Percentiles rank a stretch among this genome's conserved stretches.
These are phyloP conservation scores for Monascus purpureus DNA, from an alignment of 495 filamentous ascomycete species.

Conservation along the genomic window DNA sequence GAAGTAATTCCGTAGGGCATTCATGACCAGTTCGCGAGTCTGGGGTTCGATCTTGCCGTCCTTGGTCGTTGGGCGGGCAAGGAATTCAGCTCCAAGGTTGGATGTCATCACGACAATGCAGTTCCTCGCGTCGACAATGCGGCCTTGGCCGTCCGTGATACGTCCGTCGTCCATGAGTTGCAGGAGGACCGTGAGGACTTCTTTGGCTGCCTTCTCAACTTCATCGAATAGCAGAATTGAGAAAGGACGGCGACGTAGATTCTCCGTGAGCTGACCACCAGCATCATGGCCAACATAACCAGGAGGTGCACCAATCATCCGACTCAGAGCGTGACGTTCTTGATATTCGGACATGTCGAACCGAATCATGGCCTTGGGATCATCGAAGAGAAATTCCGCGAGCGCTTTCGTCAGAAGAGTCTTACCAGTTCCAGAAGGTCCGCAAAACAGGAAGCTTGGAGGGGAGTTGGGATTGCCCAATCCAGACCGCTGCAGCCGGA, in stretches of 20 bases:
- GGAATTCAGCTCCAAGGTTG: constrained; percentile 87
- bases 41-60: constrained; percentile 82
- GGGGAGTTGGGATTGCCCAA: constrained; percentile 91
- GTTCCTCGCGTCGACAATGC: constrained; percentile 87
- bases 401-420: constrained; percentile 92
- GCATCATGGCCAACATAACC: constrained; percentile 96
- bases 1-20: constrained; percentile 83
- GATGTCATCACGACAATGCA: constrained; percentile 99
- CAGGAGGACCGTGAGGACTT: constrained; percentile 87
- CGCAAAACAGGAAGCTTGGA: constrained; percentile 95
- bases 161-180: constrained; percentile 99
- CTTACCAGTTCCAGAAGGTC: constrained; percentile 95
- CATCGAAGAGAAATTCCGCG: constrained; percentile 96
- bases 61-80: constrained; percentile 58
- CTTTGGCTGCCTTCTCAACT: constrained; percentile 96
- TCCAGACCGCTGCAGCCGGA: constrained; percentile 84
- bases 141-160: constrained; percentile 94
- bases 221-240: constrained; percentile 97
- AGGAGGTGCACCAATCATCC: constrained; percentile 95
- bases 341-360: constrained; percentile 99
- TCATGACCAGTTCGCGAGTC: constrained; percentile 79
- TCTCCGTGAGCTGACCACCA: constrained; percentile 90
- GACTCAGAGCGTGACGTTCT: constrained; percentile 86
- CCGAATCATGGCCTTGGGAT: constrained; percentile 93
- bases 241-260: constrained; percentile 83